These are phyloP conservation scores for Hymenoscyphus occultus DNA, from an alignment of 2,329 filamentous ascomycete genomes.

Conservation along the genomic window DNA sequence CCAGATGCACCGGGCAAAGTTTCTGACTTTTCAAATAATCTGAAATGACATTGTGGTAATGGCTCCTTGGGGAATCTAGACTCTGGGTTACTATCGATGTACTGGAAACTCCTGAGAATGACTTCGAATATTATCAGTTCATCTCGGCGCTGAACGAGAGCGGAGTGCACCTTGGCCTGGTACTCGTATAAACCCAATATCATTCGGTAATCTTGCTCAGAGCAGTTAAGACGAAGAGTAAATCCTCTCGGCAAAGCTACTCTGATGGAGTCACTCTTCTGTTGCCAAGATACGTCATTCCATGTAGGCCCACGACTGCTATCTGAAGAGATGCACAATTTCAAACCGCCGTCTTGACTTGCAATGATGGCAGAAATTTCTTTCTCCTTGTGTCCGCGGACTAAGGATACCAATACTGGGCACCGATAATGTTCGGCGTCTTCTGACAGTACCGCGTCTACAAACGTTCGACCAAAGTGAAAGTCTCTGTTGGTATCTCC, in stretches of 20 bases:
- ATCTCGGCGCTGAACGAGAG: conserved; percentile 64
- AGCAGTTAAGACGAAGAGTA: conserved; percentile 66
- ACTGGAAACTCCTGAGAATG: conserved; percentile 72
- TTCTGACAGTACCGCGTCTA: conserved; percentile 72
- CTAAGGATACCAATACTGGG: conserved; percentile 71
- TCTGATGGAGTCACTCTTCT: conserved; percentile 62
- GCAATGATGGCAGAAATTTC: conserved; percentile 70
- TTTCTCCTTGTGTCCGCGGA: conserved; percentile 66
- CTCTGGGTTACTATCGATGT: conserved; percentile 70
- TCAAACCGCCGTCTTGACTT: conserved; percentile 76
- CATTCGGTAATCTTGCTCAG: conserved; percentile 72
- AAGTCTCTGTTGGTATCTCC: conserved; percentile 73
- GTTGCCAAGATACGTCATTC: conserved; percentile 79
- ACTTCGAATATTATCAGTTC: conserved; percentile 69
- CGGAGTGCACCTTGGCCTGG: conserved; percentile 70
- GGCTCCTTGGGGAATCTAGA: conserved; percentile 74
- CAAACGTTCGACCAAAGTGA: conserved; percentile 75
- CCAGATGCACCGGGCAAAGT: conserved; percentile 71
- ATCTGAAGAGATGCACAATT: conserved; percentile 68
- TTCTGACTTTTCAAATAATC: conserved; percentile 69
- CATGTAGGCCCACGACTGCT: conserved; percentile 69
- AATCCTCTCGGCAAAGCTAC: conserved; percentile 75
- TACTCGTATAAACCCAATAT: conserved; percentile 86
- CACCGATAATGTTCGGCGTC: conserved; percentile 66
- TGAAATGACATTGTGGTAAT: conserved; percentile 66